Evolutionary conservation across 345 rosid species (phyloP), one percentile per base, ranked within the genome.

Genomic region (Brassica carinata): DNA sequence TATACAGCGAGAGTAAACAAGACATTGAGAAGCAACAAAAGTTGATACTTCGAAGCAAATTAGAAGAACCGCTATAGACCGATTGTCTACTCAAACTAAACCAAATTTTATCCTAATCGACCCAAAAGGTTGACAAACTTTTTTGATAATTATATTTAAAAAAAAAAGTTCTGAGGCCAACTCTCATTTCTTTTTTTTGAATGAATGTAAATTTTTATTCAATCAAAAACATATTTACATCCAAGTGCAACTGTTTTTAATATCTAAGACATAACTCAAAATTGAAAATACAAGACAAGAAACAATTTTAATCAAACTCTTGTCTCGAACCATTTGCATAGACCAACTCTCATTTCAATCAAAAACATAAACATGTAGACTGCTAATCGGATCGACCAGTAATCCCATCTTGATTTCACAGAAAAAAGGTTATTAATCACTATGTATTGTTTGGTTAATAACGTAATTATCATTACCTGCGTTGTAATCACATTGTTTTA

Each of bases 1-100:
- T 23, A 23, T 23, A 23, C 26, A 23, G 26, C 26, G 26, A 23
- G 26, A 23, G 26, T 23, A 23, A 23, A 23, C 26, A 23, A 23
- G 26, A 23, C 26, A 23, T 33, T 51, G 66, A 34, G 65, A 71
- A 64, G 72, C 67, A 55, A 72, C 67, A 3, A 13, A 71, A 65
- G 19, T 38, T 78, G n/a, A 72, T 65, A 55, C 61, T 71, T 71
- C 0, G 0, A 78, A 78, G 77, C 72, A 72, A 77, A 31, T 17
- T 43, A 14, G 5, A 5, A 23, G 10, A 7, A 6, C 7, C 17
- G 6, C 11, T 8, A 18, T 10, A 0, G 5, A 67, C 18, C 57
- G 2, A 14, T 14, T 51, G 0, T 51, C 18, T 51, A 51, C 57
- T 48, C 57, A n/a, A 51, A n/a, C 57, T 51, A 51, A 14, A 5